These are phyloP conservation scores for Bjerkandera adusta DNA, from an alignment of 1,284 basidiomycete genomes.

Conservation along the genomic window DNA sequence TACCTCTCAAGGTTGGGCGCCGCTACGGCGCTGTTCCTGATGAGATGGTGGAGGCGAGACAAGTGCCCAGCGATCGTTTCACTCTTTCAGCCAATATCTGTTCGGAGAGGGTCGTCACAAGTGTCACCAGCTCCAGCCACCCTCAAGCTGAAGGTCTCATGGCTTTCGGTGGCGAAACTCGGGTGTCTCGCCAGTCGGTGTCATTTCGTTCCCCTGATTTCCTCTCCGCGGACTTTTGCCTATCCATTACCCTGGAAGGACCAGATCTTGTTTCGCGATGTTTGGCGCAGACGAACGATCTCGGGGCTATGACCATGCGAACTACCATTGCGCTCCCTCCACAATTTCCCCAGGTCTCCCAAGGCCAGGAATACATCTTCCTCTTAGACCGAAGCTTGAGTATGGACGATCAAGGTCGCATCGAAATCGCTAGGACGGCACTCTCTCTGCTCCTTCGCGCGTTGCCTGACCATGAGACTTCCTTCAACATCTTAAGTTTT, in stretches of 20 bases:
- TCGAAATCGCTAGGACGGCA: conserved; percentile 39
- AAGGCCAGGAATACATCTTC: conserved; percentile 49
- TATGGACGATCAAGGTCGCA: conserved; percentile 43
- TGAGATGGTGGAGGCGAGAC: conserved; percentile 22
- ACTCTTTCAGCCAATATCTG: conserved; percentile 12
- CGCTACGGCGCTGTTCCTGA: conserved; percentile 47
- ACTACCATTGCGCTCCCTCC: conserved; percentile 51
- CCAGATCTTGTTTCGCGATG: too few relatives aligned
- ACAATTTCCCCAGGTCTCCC: conserved; percentile 33
- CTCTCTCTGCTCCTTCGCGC: conserved; percentile 38
- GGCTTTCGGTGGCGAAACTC: neutral
- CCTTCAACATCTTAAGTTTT: conserved; percentile 54
- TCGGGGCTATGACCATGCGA: too few relatives aligned
- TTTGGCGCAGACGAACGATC: too few relatives aligned
- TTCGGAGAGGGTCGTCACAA: conserved; percentile 8
- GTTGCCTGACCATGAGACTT: conserved; percentile 35
- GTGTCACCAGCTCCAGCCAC: conserved; percentile 14
- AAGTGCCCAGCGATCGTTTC: conserved; percentile 4
- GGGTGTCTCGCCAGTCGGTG: neutral
- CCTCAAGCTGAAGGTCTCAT: conserved; percentile 6
- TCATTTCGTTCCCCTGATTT: too few relatives aligned
- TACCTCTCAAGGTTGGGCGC: too few relatives aligned
- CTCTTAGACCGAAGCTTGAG: conserved; percentile 46
- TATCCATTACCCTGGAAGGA: too few relatives aligned
- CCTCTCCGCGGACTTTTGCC: too few relatives aligned